Evolutionary conservation across 345 rosid species (phyloP).

Genomic region (Populus euphratica): DNA sequence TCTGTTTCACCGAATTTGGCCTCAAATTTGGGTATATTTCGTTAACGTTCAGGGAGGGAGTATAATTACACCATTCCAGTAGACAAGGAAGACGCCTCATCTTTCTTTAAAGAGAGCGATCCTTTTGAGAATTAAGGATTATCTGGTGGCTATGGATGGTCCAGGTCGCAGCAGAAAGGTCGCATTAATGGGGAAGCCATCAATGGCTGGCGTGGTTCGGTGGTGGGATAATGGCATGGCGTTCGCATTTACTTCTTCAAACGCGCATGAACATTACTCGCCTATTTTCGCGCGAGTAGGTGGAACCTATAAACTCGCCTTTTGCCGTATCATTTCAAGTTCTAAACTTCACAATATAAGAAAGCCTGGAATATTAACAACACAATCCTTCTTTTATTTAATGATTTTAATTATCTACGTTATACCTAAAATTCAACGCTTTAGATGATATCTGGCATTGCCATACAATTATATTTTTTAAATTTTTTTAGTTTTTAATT

Average conservation of each 20-base stretch:
- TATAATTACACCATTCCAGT: too few relatives aligned
- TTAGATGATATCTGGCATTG: too few relatives aligned
- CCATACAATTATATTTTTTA: too few relatives aligned
- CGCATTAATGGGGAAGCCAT: background rate
- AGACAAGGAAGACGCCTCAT: too few relatives aligned
- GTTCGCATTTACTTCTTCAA: background rate
- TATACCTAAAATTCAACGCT: too few relatives aligned
- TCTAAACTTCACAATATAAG: too few relatives aligned
- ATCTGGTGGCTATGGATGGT: background rate
- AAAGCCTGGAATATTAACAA: too few relatives aligned
- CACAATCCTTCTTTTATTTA: too few relatives aligned
- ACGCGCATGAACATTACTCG: background rate
- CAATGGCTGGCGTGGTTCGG: background rate
- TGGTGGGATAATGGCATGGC: background rate
- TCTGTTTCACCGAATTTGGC: background rate
- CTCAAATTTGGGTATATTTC: background rate
- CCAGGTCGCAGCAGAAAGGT: background rate
- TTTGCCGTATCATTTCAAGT: background rate
- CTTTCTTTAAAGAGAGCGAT: too few relatives aligned
- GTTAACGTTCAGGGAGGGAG: background rate
- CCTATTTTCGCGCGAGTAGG: background rate
- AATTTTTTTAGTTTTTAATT: too few relatives aligned
- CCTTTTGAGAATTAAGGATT: background rate
- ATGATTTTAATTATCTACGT: too few relatives aligned
- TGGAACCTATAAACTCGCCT: background rate